phyloP scores from a whole-genome alignment of 2,329 filamentous ascomycete species.

The Venturia asperata region DNA sequence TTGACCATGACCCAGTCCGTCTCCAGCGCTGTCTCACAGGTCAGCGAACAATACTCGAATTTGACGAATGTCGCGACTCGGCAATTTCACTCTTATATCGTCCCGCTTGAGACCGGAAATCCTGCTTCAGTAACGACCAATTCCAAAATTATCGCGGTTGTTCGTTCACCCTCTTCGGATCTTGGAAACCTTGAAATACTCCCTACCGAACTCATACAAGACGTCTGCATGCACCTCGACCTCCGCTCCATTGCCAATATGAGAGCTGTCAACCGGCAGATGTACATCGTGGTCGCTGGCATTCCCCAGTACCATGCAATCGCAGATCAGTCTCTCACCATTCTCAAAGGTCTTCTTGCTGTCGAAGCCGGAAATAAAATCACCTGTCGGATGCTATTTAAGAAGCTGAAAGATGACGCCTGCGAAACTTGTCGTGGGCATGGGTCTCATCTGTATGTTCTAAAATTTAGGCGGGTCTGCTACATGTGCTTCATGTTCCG shows the following conservation, averaged over 20 bases:
- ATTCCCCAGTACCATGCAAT: not conserved
- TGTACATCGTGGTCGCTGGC: not conserved
- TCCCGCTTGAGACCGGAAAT: not conserved
- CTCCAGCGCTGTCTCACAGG: not conserved
- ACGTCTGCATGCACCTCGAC: conserved; percentile 6
- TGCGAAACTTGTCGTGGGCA: not conserved
- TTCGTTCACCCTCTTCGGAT: not conserved
- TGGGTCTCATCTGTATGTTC: conserved; percentile 1
- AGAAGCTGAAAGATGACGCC: not conserved
- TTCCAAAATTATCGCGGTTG: not conserved
- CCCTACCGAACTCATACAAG: not conserved
- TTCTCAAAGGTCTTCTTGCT: not conserved
- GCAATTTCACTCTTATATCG: not conserved
- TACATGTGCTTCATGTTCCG: conserved; percentile 5
- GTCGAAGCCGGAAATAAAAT: not conserved
- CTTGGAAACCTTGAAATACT: not conserved
- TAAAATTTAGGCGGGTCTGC: not conserved
- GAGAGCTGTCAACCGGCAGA: conserved; percentile 3
- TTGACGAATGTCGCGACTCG: not conserved
- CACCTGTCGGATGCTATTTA: not conserved
- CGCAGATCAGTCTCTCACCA: not conserved
- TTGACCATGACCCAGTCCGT: not conserved
- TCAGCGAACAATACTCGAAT: not conserved
- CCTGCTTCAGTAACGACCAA: not conserved
- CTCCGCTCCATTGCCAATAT: not conserved